Evolutionary conservation across 495 filamentous ascomycete genomes (phyloP).

Genomic region (Tuber melanosporum): DNA sequence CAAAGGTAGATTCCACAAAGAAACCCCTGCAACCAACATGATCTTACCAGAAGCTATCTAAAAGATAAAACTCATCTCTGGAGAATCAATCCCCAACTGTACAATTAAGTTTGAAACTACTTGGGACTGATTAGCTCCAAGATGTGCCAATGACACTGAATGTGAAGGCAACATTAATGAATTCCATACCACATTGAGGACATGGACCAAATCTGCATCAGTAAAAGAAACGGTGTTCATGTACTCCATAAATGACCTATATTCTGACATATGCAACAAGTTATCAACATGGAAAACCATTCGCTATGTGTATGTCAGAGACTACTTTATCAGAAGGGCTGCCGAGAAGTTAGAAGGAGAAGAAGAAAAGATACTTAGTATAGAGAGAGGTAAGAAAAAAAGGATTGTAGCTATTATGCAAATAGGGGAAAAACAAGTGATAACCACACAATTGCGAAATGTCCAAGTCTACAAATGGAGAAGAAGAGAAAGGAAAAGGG

Average conservation of each 20-base stretch:
- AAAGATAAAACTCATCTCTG: background rate
- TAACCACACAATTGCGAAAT: background rate
- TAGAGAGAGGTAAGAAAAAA: background rate
- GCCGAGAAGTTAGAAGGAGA: background rate
- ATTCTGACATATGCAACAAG: background rate
- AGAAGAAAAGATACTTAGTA: background rate
- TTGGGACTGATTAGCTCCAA: background rate
- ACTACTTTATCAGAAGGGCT: background rate
- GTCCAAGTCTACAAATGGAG: too few species aligned
- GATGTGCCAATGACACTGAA: background rate
- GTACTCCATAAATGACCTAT: background rate
- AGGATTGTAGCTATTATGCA: background rate
- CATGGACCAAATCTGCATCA: background rate
- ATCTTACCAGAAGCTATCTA: background rate
- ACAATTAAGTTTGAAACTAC: background rate
- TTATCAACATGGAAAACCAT: background rate
- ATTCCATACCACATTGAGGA: background rate
- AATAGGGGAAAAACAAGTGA: background rate
- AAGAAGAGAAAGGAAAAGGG: too few species aligned
- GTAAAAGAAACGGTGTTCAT: background rate
- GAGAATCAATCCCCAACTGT: background rate
- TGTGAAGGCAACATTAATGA: background rate
- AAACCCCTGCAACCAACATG: background rate
- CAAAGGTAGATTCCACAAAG: background rate
- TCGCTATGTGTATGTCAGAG: accelerated